Conservation (phyloP, 805 yeast genomes). For the Lipomyces mesembrius region DNA sequence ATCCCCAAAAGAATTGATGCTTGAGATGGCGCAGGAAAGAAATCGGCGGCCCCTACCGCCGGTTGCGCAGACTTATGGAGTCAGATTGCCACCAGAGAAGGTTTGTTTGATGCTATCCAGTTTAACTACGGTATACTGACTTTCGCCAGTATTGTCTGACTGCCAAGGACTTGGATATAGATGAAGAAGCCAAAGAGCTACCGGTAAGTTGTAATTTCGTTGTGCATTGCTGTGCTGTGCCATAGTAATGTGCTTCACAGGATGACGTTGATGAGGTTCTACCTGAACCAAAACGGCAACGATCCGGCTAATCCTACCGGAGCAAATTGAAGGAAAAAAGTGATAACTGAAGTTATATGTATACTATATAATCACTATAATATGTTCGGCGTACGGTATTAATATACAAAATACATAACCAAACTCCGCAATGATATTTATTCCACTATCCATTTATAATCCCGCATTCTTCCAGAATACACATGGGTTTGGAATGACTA, state of each 20-base stretch:
- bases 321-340: neutral
- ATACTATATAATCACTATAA: neutral
- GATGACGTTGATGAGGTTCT: slow-evolving; percentile 13
- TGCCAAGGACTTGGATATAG: slow-evolving; percentile 71
- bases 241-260: neutral
- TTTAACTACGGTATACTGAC: neutral
- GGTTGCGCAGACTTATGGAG: slow-evolving; percentile 77
- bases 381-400: neutral
- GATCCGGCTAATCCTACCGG: neutral
- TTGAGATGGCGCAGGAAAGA: slow-evolving; percentile 90
- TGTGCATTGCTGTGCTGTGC: neutral
- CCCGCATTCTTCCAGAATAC: neutral
- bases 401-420: neutral
- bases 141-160: slow-evolving; percentile 70
- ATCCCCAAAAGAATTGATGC: slow-evolving; percentile 87
- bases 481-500: neutral
- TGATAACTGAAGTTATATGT: neutral
- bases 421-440: neutral
- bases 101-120: slow-evolving; percentile 2
- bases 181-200: slow-evolving; percentile 51
- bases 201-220: slow-evolving; percentile 3
- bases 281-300: slow-evolving; percentile 17
- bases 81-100: slow-evolving; percentile 92
- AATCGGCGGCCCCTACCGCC: slow-evolving; percentile 90
- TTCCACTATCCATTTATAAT: neutral